phyloP scores from a whole-genome alignment of 768 basidiomycete genomes.

The Psilocybe subaeruginosa region DNA sequence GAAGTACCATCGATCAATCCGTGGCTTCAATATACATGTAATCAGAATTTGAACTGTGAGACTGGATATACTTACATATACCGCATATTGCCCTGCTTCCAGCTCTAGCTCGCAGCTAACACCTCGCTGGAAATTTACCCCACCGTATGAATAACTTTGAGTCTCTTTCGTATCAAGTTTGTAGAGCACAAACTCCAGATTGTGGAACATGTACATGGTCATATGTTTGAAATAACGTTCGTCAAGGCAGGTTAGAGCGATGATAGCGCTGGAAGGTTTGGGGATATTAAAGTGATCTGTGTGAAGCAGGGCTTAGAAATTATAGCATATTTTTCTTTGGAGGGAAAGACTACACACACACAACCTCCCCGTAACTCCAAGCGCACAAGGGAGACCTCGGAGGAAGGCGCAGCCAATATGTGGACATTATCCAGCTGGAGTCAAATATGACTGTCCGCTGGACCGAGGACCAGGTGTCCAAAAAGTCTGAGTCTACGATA shows the following conservation, averaged over 20 bases:
- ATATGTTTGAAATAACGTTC: conserved; percentile 44
- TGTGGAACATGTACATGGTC: conserved; percentile 36
- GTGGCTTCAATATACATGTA: background rate
- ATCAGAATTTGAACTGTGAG: too few relatives aligned
- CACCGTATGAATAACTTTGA: conserved; percentile 28
- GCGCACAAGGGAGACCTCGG: conserved; percentile 31
- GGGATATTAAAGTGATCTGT: conserved; percentile 28
- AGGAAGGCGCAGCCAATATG: conserved; percentile 43
- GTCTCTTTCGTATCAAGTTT: conserved; percentile 36
- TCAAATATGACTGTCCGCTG: conserved; percentile 45
- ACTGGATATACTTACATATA: conserved; percentile 33
- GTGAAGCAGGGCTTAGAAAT: background rate
- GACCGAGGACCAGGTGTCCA: conserved; percentile 39
- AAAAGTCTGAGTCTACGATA: conserved; percentile 35
- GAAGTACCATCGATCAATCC: conserved; percentile 1
- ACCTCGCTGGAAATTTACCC: conserved; percentile 32
- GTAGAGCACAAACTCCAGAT: conserved; percentile 48
- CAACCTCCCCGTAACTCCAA: conserved; percentile 50
- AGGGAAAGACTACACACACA: conserved; percentile 34
- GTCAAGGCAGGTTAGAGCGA: conserved; percentile 49
- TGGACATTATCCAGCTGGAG: conserved; percentile 42
- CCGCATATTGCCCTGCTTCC: conserved; percentile 41
- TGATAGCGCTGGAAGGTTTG: conserved; percentile 35
- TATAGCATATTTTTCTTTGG: background rate
- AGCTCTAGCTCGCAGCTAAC: conserved; percentile 37